A percentile compares a stretch with the other conserved stretches of the same genome.
These are phyloP conservation scores for Esteya vermicola DNA, from an alignment of 2,329 filamentous ascomycete species.

Conservation along the genomic window DNA sequence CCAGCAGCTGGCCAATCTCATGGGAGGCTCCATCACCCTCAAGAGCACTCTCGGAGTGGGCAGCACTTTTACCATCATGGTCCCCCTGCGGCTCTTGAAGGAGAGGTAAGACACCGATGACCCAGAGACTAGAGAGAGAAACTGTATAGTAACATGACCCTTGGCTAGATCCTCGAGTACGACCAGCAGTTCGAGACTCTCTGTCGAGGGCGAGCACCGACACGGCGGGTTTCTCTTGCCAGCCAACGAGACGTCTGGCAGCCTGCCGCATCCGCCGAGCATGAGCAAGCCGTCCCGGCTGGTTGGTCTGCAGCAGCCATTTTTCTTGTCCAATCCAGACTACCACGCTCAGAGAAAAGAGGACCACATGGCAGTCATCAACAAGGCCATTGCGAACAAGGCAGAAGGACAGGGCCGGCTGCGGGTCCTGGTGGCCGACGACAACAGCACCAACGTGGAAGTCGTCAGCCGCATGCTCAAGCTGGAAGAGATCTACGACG, in stretches of 20 bases:
- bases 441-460: constrained; percentile 44
- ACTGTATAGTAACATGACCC: background rate
- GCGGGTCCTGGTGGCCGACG: constrained; percentile 73
- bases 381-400: constrained; percentile 49
- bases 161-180: constrained; percentile 32
- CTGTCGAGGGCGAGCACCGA: constrained; percentile 22
- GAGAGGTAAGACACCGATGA: constrained; percentile 50
- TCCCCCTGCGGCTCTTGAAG: constrained; percentile 65
- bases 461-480: constrained; percentile 52
- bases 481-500: constrained; percentile 69
- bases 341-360: constrained; percentile 26
- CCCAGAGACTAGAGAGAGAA: too few species aligned
- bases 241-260: constrained; percentile 6
- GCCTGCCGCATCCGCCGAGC: constrained; percentile 22
- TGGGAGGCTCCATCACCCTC: constrained; percentile 65
- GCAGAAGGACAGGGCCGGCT: constrained; percentile 44
- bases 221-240: constrained; percentile 16
- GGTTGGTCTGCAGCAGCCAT: constrained; percentile 70
- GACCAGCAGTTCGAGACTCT: constrained; percentile 32
- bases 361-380: constrained; percentile 51
- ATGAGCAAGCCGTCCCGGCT: constrained; percentile 61
- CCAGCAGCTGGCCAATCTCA: constrained; percentile 67
- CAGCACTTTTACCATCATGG: constrained; percentile 68
- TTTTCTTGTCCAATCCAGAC: constrained; percentile 43
- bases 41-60: constrained; percentile 60